Evolutionary conservation across 2,329 filamentous ascomycete species (phyloP).

Genomic region (Elsinoe arachidis): DNA sequence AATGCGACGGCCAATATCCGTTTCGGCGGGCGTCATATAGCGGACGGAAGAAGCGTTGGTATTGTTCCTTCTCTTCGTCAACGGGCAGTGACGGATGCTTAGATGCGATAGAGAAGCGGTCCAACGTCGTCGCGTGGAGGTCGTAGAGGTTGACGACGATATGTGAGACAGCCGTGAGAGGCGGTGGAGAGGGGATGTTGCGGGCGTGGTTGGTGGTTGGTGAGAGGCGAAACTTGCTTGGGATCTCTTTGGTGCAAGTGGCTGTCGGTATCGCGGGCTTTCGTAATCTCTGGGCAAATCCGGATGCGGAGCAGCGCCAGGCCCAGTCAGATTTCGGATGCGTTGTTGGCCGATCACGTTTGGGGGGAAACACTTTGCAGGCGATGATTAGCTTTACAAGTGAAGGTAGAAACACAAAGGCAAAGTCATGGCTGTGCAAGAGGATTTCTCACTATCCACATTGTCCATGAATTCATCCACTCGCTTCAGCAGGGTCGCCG

Average conservation of each 20-base stretch:
- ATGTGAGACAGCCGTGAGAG: not conserved
- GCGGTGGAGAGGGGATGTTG: not conserved
- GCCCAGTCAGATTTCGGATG: not conserved
- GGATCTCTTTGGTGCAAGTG: not conserved
- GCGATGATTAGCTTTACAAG: not conserved
- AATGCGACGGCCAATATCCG: slow-evolving; percentile 9
- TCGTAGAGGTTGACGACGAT: not conserved
- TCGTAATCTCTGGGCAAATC: not conserved
- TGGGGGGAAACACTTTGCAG: not conserved
- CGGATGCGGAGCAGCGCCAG: not conserved
- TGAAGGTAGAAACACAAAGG: not conserved
- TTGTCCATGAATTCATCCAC: not conserved
- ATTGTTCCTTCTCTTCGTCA: not conserved
- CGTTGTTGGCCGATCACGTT: not conserved
- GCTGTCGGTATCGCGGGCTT: not conserved
- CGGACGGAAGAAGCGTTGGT: slow-evolving; percentile 10
- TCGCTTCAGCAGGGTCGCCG: not conserved
- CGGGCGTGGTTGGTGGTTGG: not conserved
- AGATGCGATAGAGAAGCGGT: not conserved
- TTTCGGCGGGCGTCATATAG: slow-evolving; percentile 11
- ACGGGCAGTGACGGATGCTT: slow-evolving; percentile 5
- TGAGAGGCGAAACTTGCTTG: slow-evolving; percentile 2
- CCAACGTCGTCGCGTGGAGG: slow-evolving; percentile 2
- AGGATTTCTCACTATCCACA: not conserved
- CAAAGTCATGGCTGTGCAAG: not conserved